Conservation (phyloP, 2,329 filamentous ascomycete genomes). For the Fusarium kyushuense region DNA sequence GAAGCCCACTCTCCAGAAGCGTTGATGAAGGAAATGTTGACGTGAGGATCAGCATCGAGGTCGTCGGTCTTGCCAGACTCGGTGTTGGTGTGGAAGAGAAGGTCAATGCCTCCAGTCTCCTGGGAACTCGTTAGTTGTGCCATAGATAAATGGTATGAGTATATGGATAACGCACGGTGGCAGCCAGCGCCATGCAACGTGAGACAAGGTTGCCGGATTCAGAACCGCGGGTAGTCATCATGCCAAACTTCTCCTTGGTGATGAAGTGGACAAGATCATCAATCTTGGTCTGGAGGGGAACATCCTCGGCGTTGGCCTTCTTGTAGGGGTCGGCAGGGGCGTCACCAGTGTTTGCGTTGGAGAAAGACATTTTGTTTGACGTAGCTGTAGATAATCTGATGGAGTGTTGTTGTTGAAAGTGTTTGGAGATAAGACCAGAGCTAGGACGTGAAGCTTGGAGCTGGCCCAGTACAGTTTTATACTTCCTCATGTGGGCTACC, state of each 20-base stretch:
- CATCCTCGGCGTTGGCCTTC: conserved; percentile 74
- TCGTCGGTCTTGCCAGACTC: conserved; percentile 90
- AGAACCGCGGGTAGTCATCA: conserved; percentile 84
- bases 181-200: conserved; percentile 88
- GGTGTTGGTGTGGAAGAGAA: conserved; percentile 92
- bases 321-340: conserved; percentile 83
- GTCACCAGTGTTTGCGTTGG: conserved; percentile 70
- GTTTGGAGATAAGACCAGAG: conserved; percentile 26
- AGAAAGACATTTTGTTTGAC: conserved; percentile 54
- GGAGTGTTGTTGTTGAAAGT: conserved; percentile 12
- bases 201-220: conserved; percentile 76
- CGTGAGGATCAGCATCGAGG: conserved; percentile 75
- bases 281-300: conserved; percentile 78
- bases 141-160: not conserved
- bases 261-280: conserved; percentile 79
- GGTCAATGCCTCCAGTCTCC: conserved; percentile 82
- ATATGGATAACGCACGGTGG: conserved; percentile 67
- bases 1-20: conserved; percentile 86
- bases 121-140: conserved; percentile 51
- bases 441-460: conserved; percentile 8
- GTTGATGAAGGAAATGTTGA: conserved; percentile 87
- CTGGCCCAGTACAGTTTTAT: conserved; percentile 34
- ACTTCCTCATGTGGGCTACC: conserved; percentile 12
- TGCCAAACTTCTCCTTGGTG: conserved; percentile 81
- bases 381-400: conserved; percentile 4